phyloP scores from a whole-genome alignment of 345 rosid species.

The Rubroshorea leprosula region DNA sequence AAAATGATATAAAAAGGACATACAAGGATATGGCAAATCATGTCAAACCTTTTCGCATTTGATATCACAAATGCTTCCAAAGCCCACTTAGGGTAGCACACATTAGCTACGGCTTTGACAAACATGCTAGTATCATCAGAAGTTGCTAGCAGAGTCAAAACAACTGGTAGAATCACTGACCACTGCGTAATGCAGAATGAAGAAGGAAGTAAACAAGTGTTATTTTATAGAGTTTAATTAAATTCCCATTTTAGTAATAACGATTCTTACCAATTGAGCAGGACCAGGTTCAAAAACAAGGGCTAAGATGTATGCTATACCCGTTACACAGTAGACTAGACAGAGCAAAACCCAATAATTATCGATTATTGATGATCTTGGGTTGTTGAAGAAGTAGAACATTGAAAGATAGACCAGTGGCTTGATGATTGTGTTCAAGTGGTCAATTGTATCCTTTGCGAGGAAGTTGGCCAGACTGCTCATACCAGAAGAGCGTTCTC shows the following conservation, averaged over 20 bases:
- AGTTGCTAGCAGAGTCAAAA: slow-evolving; percentile 82
- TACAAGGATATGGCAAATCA: background rate
- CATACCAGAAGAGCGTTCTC: slow-evolving; percentile 95
- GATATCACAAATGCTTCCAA: slow-evolving; percentile 90
- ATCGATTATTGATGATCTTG: slow-evolving; percentile 68
- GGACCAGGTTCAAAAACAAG: slow-evolving; percentile 77
- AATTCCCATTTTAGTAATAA: background rate
- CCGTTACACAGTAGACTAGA: slow-evolving; percentile 90
- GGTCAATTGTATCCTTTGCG: slow-evolving; percentile 88
- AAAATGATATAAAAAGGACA: slow-evolving; percentile 6
- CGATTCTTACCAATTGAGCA: slow-evolving; percentile 83
- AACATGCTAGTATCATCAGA: slow-evolving; percentile 27
- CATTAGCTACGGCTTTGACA: slow-evolving; percentile 32
- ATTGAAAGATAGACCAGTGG: slow-evolving; percentile 89
- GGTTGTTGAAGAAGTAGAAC: slow-evolving; percentile 99
- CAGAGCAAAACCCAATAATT: slow-evolving; percentile 74
- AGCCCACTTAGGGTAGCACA: slow-evolving; percentile 93
- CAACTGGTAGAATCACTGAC: slow-evolving; percentile 97
- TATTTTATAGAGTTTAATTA: background rate
- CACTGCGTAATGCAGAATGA: slow-evolving; percentile 44
- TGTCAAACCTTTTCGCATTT: slow-evolving; percentile 78
- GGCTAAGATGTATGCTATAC: slow-evolving; percentile 78
- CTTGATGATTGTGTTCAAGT: slow-evolving; percentile 78
- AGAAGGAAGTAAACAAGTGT: background rate
- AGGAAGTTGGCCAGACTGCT: slow-evolving; percentile 91